Evolutionary conservation across 192 early-diverging fungal genomes (phyloP), one percentile per base, ranked within the genome.

Genomic region (Coemansia biformis): DNA sequence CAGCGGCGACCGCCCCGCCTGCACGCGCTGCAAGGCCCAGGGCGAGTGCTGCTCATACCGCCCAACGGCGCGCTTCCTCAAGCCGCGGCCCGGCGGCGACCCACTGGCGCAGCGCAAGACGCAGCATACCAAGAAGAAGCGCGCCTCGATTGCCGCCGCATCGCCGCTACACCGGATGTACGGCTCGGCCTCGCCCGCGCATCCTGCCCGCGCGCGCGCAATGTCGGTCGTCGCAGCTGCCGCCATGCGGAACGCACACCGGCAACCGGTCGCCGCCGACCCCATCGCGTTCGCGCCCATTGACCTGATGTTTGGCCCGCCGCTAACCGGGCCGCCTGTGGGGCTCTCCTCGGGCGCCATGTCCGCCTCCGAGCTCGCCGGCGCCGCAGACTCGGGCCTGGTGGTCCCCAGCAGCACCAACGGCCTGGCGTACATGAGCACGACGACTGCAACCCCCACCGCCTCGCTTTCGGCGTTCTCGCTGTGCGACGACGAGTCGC

Each of bases 371-470:
- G 38, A 14, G 18, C 18, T 43, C 28, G 43, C 40, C 35, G 38
- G 3, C 9, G 43, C 43, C 11, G 21, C 34, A 17, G 18, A n/a
- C n/a, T 18, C 24, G 22, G 21, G 23, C 13, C 15, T n/a, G 38
- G 32, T 22, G n/a, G 23, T 14, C 14, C 13, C 28, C 23, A 10
- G 12, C 8, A n/a, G 8, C 29, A 37, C 24, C 19, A 43, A 41
- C 31, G 57, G 64, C 38, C 35, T 72, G 43, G 44, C 68, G 30
- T 72, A 72, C 38, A 72, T 72, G 68, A 51, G 33, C 32, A 33
- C 56, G 22, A 33, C 46, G 29, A 26, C 24, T 16, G 34, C 40
- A 38, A 11, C 33, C 36, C 10, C 32, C 17, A 30, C 29, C 12
- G 28, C 18, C 37, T 26, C 24, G 24, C 24, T 26, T 2, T 26